These are phyloP conservation scores for Pythium sukuiense DNA, from an alignment of 352 stramenopile genomes.

Conservation along the genomic window DNA sequence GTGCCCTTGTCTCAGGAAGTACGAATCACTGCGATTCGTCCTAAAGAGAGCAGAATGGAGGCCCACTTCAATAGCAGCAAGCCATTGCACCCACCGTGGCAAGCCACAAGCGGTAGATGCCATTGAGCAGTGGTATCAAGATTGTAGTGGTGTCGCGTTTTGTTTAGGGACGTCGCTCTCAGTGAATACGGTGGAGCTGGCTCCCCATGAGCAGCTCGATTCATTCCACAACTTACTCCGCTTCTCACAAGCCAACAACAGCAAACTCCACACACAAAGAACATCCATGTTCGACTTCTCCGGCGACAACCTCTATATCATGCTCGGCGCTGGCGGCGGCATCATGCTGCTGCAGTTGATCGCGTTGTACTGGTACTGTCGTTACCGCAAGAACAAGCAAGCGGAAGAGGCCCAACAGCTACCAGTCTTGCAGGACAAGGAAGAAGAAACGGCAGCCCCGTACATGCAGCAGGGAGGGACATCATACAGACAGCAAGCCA, in stretches of 20 bases:
- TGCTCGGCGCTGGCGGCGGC: conserved; percentile 9
- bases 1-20: too few species aligned
- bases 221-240: neutral
- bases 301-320: conserved; percentile 14
- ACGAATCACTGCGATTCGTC: too few species aligned
- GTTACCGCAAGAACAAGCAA: conserved; percentile 10
- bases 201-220: neutral
- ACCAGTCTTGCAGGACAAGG: neutral
- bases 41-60: too few species aligned
- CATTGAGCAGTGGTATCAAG: too few species aligned
- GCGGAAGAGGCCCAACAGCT: neutral
- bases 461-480: too few species aligned
- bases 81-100: too few species aligned
- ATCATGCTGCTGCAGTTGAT: conserved; percentile 9
- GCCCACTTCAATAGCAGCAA: too few species aligned
- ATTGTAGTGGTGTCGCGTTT: too few species aligned
- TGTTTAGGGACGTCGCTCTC: too few species aligned
- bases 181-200: too few species aligned
- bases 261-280: too few species aligned
- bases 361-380: conserved; percentile 10
- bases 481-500: neutral
- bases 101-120: too few species aligned
- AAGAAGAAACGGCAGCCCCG: neutral
- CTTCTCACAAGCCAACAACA: neutral
- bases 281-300: conserved; percentile 18